Evolutionary conservation across 768 basidiomycete species (phyloP).

Genomic region (Ramaria rubella): DNA sequence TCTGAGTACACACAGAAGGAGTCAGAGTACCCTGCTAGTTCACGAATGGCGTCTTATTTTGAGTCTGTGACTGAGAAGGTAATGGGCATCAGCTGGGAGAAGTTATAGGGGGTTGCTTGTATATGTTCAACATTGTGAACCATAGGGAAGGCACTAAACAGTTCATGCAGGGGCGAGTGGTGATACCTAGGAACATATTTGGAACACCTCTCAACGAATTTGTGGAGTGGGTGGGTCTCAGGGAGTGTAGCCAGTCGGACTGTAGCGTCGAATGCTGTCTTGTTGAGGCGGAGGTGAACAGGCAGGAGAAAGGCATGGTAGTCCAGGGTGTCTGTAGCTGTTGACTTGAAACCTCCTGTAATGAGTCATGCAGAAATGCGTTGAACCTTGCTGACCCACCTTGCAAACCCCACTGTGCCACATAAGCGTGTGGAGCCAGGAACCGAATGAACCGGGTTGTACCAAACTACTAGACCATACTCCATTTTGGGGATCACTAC

Average conservation of each 20-base stretch:
- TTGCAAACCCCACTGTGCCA: neutral
- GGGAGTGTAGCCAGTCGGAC: slow-evolving; percentile 12
- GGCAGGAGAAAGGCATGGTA: slow-evolving; percentile 19
- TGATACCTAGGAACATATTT: slow-evolving; percentile 10
- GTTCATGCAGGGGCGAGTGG: slow-evolving; percentile 19
- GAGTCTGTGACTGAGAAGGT: neutral
- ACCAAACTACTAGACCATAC: slow-evolving; percentile 11
- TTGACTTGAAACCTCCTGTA: slow-evolving; percentile 11
- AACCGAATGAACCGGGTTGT: neutral
- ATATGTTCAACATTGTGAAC: slow-evolving; percentile 14
- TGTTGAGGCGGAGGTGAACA: slow-evolving; percentile 5
- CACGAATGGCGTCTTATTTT: slow-evolving; percentile 1
- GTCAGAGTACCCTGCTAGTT: neutral
- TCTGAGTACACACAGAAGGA: slow-evolving; percentile 16
- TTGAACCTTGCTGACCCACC: neutral
- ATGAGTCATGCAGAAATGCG: slow-evolving; percentile 1
- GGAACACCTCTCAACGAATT: neutral
- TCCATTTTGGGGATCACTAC: slow-evolving; percentile 20
- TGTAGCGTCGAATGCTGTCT: neutral
- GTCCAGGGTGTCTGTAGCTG: slow-evolving; percentile 18
- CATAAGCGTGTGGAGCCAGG: too few relatives aligned
- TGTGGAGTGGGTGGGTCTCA: slow-evolving; percentile 9
- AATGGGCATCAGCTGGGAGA: neutral
- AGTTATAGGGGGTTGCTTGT: neutral
- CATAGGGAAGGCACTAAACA: slow-evolving; percentile 11